Evolutionary conservation across 805 yeast genomes (phyloP).

Genomic region (Kuraishia piskuri): DNA sequence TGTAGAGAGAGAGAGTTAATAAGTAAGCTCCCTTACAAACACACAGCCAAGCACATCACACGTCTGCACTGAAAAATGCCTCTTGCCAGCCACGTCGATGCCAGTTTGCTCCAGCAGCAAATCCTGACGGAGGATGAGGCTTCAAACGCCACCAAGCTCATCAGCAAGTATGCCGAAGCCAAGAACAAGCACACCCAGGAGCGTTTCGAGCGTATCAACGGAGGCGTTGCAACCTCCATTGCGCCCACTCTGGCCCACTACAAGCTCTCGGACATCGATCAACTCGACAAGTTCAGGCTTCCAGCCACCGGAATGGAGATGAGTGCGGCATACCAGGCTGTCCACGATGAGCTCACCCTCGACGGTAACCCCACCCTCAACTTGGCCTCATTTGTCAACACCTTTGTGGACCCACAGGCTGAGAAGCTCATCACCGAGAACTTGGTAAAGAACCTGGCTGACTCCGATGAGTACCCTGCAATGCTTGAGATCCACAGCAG

Average conservation of each 20-base stretch:
- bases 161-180: slow-evolving; percentile 12
- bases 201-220: neutral
- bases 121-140: neutral
- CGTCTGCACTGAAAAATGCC: slow-evolving; percentile 23
- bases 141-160: slow-evolving; percentile 6
- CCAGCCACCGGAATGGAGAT: slow-evolving; percentile 49
- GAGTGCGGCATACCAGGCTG: slow-evolving; percentile 47
- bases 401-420: slow-evolving; percentile 49
- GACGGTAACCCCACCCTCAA: slow-evolving; percentile 84
- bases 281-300: slow-evolving; percentile 44
- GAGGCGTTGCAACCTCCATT: neutral
- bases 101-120: slow-evolving; percentile 28
- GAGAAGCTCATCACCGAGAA: slow-evolving; percentile 55
- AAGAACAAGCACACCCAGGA: slow-evolving; percentile 5
- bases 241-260: slow-evolving; percentile 13
- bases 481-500: slow-evolving; percentile 71
- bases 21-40: too few relatives aligned
- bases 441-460: slow-evolving; percentile 81
- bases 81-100: slow-evolving; percentile 34
- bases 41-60: too few relatives aligned
- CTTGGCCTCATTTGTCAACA: slow-evolving; percentile 85
- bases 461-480: slow-evolving; percentile 89
- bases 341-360: slow-evolving; percentile 66
- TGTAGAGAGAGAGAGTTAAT: neutral
- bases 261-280: slow-evolving; percentile 15